Percentiles rank a stretch among this genome's conserved stretches.
Conservation (phyloP, 108 stramenopile genomes). For the Seminavis robusta region DNA sequence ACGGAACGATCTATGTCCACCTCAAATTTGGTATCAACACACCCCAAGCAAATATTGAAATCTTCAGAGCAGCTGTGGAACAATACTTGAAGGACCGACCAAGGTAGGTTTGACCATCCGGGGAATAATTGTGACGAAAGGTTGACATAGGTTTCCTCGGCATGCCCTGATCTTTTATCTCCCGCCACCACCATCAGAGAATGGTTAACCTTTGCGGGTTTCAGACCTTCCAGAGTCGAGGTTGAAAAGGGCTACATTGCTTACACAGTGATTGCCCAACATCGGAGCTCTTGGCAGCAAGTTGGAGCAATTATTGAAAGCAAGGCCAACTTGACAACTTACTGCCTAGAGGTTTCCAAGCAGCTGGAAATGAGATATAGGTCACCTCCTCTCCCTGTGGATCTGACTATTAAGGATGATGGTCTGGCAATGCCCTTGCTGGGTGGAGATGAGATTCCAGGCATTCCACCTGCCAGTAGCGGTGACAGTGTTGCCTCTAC, state of each 20-base stretch:
- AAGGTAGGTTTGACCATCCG: too few relatives aligned
- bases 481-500: too few relatives aligned
- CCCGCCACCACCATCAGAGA: slow-evolving; percentile 34
- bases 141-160: neutral
- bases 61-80: slow-evolving; percentile 58
- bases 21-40: slow-evolving; percentile 62
- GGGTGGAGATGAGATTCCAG: too few relatives aligned
- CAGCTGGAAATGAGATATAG: slow-evolving; percentile 66
- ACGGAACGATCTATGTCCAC: slow-evolving; percentile 35
- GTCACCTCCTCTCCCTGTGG: slow-evolving; percentile 26
- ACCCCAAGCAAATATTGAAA: slow-evolving; percentile 33
- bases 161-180: neutral
- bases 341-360: slow-evolving; percentile 61
- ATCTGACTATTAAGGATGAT: neutral
- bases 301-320: slow-evolving; percentile 47
- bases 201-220: slow-evolving; percentile 47
- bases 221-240: slow-evolving; percentile 49
- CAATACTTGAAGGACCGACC: slow-evolving; percentile 60
- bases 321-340: slow-evolving; percentile 52
- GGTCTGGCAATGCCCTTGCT: too few relatives aligned
- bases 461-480: too few relatives aligned
- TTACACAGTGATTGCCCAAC: slow-evolving; percentile 35
- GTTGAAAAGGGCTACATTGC: slow-evolving; percentile 64
- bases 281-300: slow-evolving; percentile 38
- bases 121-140: neutral